Conservation (phyloP, 352 stramenopile species). For the Phytophthora sp. region DNA sequence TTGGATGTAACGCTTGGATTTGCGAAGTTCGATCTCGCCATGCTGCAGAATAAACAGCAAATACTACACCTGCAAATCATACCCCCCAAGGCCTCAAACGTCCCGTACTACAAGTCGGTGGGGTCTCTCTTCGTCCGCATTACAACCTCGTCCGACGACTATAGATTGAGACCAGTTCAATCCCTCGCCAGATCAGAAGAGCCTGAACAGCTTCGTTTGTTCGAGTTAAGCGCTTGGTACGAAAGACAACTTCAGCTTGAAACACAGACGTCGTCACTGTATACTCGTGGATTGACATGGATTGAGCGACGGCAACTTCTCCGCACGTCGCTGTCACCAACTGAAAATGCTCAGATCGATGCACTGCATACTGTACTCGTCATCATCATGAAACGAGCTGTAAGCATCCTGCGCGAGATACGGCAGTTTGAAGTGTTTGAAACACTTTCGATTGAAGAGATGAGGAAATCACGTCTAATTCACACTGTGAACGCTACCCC, state of each 20-base stretch:
- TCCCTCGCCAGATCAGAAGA: background rate
- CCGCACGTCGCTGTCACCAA: conserved; percentile 56
- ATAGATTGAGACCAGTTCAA: background rate
- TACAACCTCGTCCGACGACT: conserved; percentile 1
- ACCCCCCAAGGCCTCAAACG: conserved; percentile 29
- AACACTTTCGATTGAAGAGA: conserved; percentile 48
- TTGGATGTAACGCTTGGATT: conserved; percentile 38
- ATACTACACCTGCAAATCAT: conserved; percentile 52
- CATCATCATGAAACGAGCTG: conserved; percentile 60
- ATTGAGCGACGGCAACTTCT: conserved; percentile 57
- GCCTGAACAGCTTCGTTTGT: background rate
- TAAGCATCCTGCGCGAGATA: conserved; percentile 62
- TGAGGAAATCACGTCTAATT: conserved; percentile 53
- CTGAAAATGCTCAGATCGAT: conserved; percentile 68
- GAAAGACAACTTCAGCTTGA: conserved; percentile 25
- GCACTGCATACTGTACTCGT: conserved; percentile 58
- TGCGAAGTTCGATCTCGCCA: conserved; percentile 58
- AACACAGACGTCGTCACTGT: conserved; percentile 1
- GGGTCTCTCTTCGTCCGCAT: conserved; percentile 52
- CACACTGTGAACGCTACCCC: conserved; percentile 56
- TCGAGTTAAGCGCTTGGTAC: conserved; percentile 47
- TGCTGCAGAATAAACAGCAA: conserved; percentile 41
- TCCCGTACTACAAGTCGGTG: conserved; percentile 63
- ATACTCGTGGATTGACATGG: conserved; percentile 35
- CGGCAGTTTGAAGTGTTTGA: conserved; percentile 70